Conservation (phyloP, 148 eudicot species). For the Cornus kousa region DNA sequence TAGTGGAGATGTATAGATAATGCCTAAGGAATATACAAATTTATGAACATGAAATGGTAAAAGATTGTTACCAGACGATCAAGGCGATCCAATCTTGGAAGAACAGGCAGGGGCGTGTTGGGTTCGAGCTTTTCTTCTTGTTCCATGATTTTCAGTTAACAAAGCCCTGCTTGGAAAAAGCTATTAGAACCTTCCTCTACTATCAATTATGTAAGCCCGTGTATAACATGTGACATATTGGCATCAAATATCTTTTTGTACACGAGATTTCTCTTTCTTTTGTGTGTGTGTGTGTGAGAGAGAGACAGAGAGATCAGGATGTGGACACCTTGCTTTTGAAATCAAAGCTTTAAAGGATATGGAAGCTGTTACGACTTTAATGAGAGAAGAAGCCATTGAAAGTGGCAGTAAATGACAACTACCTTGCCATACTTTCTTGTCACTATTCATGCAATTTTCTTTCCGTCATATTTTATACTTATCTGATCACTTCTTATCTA, state of each 20-base stretch:
- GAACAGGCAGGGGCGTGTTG: slow-evolving; percentile 33
- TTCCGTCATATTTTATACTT: neutral
- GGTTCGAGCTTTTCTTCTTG: slow-evolving; percentile 17
- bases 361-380: slow-evolving; percentile 6
- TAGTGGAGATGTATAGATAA: no score
- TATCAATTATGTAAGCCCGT: neutral
- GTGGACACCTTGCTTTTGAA: slow-evolving; percentile 1
- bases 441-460: slow-evolving; percentile 11
- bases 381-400: slow-evolving; percentile 4
- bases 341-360: neutral
- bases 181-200: neutral
- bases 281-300: neutral
- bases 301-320: neutral
- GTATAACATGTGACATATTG: neutral
- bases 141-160: slow-evolving; percentile 7
- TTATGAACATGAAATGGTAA: no score
- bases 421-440: slow-evolving; percentile 29
- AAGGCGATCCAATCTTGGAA: slow-evolving; percentile 48
- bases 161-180: neutral
- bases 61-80: slow-evolving; percentile 34
- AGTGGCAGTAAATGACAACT: slow-evolving; percentile 24
- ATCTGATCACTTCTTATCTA: slow-evolving; percentile 4
- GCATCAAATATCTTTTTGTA: neutral
- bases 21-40: no score
- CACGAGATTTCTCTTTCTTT: neutral